These are phyloP conservation scores for Elsinoe perseae DNA, from an alignment of 2,329 filamentous ascomycete genomes.

Conservation along the genomic window DNA sequence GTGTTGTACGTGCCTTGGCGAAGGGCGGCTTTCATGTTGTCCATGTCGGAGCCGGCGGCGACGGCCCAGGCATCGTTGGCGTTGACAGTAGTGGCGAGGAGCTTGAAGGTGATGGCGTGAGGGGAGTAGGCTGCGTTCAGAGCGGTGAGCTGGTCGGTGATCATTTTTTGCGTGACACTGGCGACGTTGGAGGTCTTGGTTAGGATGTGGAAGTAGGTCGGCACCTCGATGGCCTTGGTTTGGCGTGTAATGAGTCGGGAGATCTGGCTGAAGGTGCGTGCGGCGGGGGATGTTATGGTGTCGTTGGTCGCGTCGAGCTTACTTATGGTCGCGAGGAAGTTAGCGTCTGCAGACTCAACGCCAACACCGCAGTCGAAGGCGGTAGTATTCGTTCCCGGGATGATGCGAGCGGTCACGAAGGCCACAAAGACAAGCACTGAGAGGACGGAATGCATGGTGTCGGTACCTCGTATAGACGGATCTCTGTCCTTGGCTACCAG, in stretches of 20 bases:
- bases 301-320: conserved; percentile 27
- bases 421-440: conserved; percentile 18
- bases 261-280: conserved; percentile 24
- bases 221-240: conserved; percentile 30
- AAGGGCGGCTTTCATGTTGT: conserved; percentile 46
- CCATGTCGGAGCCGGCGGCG: conserved; percentile 39
- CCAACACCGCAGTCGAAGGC: conserved; percentile 40
- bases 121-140: conserved; percentile 41
- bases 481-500: neutral
- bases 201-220: conserved; percentile 42
- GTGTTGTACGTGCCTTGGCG: conserved; percentile 47
- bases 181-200: conserved; percentile 31
- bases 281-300: conserved; percentile 19
- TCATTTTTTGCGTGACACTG: conserved; percentile 37
- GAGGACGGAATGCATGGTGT: conserved; percentile 18
- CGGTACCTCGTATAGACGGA: neutral
- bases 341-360: conserved; percentile 29
- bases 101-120: conserved; percentile 46
- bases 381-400: conserved; percentile 19
- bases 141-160: conserved; percentile 30
- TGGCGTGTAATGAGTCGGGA: conserved; percentile 18
- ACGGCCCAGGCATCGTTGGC: conserved; percentile 49
- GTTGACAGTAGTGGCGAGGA: conserved; percentile 43
- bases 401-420: conserved; percentile 17
- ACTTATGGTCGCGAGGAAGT: conserved; percentile 34